Percentiles rank a stretch among this genome's conserved stretches.
These are phyloP conservation scores for Peronospora destructor DNA, from an alignment of 352 stramenopile genomes.

Conservation along the genomic window DNA sequence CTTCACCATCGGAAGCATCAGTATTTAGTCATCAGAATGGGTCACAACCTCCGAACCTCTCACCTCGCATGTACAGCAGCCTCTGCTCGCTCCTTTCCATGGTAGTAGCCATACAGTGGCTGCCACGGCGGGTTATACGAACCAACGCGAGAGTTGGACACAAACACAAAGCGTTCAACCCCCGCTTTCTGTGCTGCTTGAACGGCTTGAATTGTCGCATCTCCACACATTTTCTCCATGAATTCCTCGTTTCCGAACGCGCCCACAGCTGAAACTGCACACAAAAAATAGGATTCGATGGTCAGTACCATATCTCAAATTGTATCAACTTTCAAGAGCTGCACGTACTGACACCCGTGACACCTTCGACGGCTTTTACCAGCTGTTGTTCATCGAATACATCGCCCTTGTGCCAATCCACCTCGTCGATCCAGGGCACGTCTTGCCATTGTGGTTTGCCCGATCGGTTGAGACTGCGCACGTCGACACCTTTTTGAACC, in stretches of 20 bases:
- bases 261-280: slow-evolving; percentile 78
- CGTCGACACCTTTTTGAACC: slow-evolving; percentile 80
- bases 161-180: slow-evolving; percentile 81
- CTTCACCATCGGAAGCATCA: slow-evolving; percentile 8
- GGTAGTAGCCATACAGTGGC: slow-evolving; percentile 85
- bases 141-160: slow-evolving; percentile 88
- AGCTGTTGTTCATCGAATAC: slow-evolving; percentile 72
- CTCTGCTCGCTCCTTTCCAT: slow-evolving; percentile 86
- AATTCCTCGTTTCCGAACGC: slow-evolving; percentile 84
- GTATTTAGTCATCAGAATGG: not conserved
- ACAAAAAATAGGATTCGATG: not conserved
- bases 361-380: slow-evolving; percentile 55
- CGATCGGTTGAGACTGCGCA: slow-evolving; percentile 80
- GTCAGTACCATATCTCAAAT: not conserved
- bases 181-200: slow-evolving; percentile 67
- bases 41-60: not conserved
- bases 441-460: slow-evolving; percentile 77
- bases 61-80: slow-evolving; percentile 57
- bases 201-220: slow-evolving; percentile 77
- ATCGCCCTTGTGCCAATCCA: slow-evolving; percentile 84
- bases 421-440: slow-evolving; percentile 72
- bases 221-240: slow-evolving; percentile 87
- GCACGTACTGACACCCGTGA: slow-evolving; percentile 75
- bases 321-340: not conserved
- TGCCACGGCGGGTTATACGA: slow-evolving; percentile 61